Evolutionary conservation across 202 grass and related monocot species (phyloP), one percentile per base, ranked within the genome.

Genomic region (Hordeum pubiflorum): DNA sequence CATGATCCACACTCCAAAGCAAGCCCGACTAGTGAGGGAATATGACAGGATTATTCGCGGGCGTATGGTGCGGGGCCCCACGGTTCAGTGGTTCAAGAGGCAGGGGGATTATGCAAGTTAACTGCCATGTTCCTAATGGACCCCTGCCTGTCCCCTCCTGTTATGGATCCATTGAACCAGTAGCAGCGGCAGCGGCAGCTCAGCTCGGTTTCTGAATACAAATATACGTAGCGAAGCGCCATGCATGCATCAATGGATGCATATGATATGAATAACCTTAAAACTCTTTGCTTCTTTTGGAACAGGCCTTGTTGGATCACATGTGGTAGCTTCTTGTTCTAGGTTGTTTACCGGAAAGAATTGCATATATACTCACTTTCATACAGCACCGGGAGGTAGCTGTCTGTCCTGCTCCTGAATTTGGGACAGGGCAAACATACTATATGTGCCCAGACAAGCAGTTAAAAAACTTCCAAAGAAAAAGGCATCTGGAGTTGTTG

Each of bases 51-150:
- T 86, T 79, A 86, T 89, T 78, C 73, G 73, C 41, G 74, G 73
- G 79, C 78, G 54, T 23, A 33, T 41, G 3, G 12, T 4, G 3
- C 3, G n/a, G 56, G 78, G 83, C 32, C 50, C 77, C 83, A 60
- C 17, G 79, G 66, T 58, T 82, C 83, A 82, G 74, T 74, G n/a
- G 83, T 89, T 89, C 61, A 6, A 86, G 83, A 41, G 74, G 83
- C 83, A 86, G 7, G 17, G 61, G 79, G 68, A 69, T 67, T 78
- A 78, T 86, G 87, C 82, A 85, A 50, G 10, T 72, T 72, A 34
- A 37, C 60, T 81, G 59, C 36, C 26, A 67, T 60, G 82, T 89
- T 74, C 71, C 41, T 27, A 10, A 18, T 85, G 78, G 87, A 82
- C 78, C 87, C 55, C 21, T 89, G 78, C 70, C 34, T 85, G 71